Percentiles rank a stretch among this genome's conserved stretches.
Conservation (phyloP, 1,139 yeast genomes). For the Scheffersomyces insectosa region DNA sequence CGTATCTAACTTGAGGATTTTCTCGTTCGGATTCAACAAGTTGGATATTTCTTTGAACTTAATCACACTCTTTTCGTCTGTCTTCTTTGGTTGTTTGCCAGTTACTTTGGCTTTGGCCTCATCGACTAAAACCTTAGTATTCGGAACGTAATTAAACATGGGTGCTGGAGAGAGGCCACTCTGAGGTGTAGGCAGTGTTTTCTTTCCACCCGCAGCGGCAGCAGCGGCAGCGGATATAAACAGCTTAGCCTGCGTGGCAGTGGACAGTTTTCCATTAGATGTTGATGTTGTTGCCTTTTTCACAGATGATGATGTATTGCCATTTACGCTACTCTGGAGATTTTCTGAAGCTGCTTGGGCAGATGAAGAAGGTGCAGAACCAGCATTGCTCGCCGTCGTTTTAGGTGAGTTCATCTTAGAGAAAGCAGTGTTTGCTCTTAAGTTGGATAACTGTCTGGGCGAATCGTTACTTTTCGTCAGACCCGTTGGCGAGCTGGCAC, state of each 20-base stretch:
- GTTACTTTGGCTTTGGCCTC: not conserved
- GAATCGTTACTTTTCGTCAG: constrained; percentile 3
- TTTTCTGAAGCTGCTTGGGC: too few relatives aligned
- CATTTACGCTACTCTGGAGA: too few relatives aligned
- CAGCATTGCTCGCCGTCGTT: not conserved
- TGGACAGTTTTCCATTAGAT: not conserved
- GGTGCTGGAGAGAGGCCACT: not conserved
- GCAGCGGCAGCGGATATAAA: not conserved
- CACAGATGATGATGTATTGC: too few relatives aligned
- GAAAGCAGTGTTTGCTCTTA: constrained; percentile 10
- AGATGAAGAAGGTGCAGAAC: not conserved
- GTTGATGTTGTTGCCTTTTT: constrained; percentile 1
- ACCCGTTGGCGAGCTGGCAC: too few relatives aligned
- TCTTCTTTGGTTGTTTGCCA: not conserved
- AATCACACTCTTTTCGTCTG: constrained; percentile 13
- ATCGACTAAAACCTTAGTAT: not conserved
- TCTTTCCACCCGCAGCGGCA: not conserved
- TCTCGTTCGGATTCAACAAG: constrained; percentile 36
- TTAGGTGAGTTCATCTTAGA: not conserved
- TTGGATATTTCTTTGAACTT: constrained; percentile 37
- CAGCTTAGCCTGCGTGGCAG: not conserved
- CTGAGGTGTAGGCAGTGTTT: not conserved
- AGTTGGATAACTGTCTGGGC: constrained; percentile 4
- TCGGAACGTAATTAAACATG: too few relatives aligned
- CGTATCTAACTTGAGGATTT: constrained; percentile 44